phyloP scores from a whole-genome alignment of 2,329 filamentous ascomycete genomes.

The Fusarium verrucosum region DNA sequence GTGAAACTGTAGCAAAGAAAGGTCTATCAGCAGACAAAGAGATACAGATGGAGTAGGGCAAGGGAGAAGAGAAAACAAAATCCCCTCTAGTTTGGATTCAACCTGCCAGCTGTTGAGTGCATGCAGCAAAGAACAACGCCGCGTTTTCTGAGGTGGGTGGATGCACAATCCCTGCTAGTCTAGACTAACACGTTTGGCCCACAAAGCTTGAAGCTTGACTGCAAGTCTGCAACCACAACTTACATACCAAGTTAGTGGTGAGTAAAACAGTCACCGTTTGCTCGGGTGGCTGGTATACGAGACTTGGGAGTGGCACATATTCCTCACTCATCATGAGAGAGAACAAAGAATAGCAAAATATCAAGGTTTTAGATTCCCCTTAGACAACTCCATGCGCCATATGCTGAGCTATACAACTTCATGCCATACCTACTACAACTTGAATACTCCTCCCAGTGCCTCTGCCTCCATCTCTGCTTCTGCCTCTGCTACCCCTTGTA shows the following conservation, averaged over 20 bases:
- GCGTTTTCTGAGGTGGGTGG: slow-evolving; percentile 23
- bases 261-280: slow-evolving; percentile 9
- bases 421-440: slow-evolving; percentile 26
- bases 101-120: slow-evolving; percentile 43
- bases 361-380: slow-evolving; percentile 26
- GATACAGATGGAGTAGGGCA: slow-evolving; percentile 29
- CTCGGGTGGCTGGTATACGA: slow-evolving; percentile 6
- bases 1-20: not conserved
- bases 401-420: slow-evolving; percentile 38
- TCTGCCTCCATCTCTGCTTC: not conserved
- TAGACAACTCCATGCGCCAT: slow-evolving; percentile 34
- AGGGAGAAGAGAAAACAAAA: slow-evolving; percentile 16
- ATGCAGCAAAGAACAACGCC: slow-evolving; percentile 38
- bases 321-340: not conserved
- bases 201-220: slow-evolving; percentile 18
- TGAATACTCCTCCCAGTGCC: not conserved
- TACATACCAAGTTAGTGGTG: no score
- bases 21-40: not conserved
- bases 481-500: slow-evolving; percentile 8
- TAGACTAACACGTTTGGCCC: slow-evolving; percentile 12
- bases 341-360: slow-evolving; percentile 20
- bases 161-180: slow-evolving; percentile 24
- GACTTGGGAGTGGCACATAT: slow-evolving; percentile 3
- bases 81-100: slow-evolving; percentile 11
- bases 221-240: not conserved